Evolutionary conservation across 768 basidiomycete species (phyloP).

Genomic region (Lentinula aciculospora): DNA sequence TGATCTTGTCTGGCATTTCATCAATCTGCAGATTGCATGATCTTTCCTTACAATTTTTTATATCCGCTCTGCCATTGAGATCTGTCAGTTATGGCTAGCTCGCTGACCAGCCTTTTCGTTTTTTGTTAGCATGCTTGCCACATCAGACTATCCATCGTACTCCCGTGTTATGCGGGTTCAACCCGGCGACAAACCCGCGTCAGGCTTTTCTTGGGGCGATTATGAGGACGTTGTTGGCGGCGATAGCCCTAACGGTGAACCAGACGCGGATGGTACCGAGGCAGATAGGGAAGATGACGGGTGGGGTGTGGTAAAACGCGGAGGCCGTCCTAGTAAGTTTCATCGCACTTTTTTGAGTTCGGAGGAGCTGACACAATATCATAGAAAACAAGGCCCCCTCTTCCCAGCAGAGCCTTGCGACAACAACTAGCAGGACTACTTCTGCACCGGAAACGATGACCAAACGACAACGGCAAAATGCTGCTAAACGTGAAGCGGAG

Average conservation of each 20-base stretch:
- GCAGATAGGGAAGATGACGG: constrained; percentile 72
- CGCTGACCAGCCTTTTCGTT: neutral
- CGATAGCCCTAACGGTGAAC: constrained; percentile 18
- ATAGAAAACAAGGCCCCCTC: neutral
- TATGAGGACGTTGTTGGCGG: constrained; percentile 53
- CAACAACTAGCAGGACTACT: neutral
- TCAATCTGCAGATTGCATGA: neutral
- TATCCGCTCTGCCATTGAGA: constrained; percentile 11
- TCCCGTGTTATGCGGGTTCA: constrained; percentile 70
- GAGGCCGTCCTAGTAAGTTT: constrained; percentile 35
- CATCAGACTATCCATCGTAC: constrained; percentile 44
- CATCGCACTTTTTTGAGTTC: neutral
- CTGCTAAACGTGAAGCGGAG: constrained; percentile 35
- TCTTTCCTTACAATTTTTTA: neutral
- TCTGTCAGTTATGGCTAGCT: constrained; percentile 1
- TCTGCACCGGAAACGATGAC: constrained; percentile 28
- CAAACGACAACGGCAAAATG: constrained; percentile 55
- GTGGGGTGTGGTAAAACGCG: constrained; percentile 73
- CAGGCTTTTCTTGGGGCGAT: constrained; percentile 71
- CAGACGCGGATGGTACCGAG: constrained; percentile 33
- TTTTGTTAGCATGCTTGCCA: constrained; percentile 53
- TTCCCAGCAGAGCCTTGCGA: neutral
- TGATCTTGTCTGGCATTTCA: neutral
- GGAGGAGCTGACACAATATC: neutral
- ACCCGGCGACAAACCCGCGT: constrained; percentile 54